Evolutionary conservation across 805 yeast genomes (phyloP), one percentile per base, ranked within the genome.

Genomic region (Cyberlindnera euphorbiae): DNA sequence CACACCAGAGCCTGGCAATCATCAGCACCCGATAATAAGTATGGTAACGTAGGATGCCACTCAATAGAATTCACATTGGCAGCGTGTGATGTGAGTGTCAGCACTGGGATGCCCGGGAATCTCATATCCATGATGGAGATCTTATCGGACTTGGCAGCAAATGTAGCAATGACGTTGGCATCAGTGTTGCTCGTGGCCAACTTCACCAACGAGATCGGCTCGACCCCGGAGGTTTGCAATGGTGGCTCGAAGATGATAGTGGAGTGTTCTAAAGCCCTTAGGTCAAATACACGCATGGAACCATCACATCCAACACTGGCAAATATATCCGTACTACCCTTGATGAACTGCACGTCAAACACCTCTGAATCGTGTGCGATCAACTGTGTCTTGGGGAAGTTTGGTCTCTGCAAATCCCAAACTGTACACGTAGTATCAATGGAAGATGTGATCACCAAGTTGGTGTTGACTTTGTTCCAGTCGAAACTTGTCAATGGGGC

Each of bases 361-460:
- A 93, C 98, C 59, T 88, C 97, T 45, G 82, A 77, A 57, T 93
- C 98, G 60, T 93, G 98, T 0, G 98, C 97, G 46, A 93, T 93
- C 32, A 93, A 67, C 62, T 93, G 97, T 1, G 97, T 90, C 55
- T 82, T 84, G 12, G 95, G 95, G 4, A 69, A 64, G 3, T 74
- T 79, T 30, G 67, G 62, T 16, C 79, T 73, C 17, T 67, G 60
- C 22, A 88, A 59, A 60, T 93, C 97, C 97, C 98, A 93, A 4
- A 88, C 78, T 1, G 97, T 89, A 62, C 98, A 93, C 1, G 98
- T 93, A 1, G 98, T 93, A 61, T 93, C 98, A 9, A 90, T 85
- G 15, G 93, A 80, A 44, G 90, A 76, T 2, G 97, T 86, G 25
- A 93, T 82, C 15, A 88, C 72, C 26, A 78, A 59, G 32, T 75